These are phyloP conservation scores for Euclidium syriacum DNA, from an alignment of 345 rosid species.

Conservation along the genomic window DNA sequence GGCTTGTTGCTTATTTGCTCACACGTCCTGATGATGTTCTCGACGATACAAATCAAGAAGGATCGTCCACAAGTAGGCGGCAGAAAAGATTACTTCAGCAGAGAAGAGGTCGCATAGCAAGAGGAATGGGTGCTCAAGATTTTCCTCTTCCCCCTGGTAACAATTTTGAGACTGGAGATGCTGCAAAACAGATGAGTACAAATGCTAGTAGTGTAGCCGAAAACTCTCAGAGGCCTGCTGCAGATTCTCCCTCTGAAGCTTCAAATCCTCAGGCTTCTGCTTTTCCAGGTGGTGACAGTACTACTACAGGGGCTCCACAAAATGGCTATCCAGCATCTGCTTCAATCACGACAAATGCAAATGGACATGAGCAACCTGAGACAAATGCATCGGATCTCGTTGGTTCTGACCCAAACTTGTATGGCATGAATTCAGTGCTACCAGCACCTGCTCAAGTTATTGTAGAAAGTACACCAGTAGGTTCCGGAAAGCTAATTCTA, in stretches of 20 bases:
- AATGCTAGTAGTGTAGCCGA: conserved; percentile 45
- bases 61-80: conserved; percentile 70
- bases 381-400: conserved; percentile 39
- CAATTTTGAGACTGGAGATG: conserved; percentile 54
- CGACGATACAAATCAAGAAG: conserved; percentile 67
- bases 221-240: conserved; percentile 40
- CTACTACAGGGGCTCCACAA: conserved; percentile 42
- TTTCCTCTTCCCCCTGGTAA: conserved; percentile 41
- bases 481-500: conserved; percentile 85
- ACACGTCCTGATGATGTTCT: conserved; percentile 68
- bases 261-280: conserved; percentile 38
- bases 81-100: conserved; percentile 83
- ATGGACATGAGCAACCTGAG: conserved; percentile 42
- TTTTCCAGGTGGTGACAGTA: conserved; percentile 37
- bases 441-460: conserved; percentile 99
- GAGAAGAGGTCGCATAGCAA: conserved; percentile 65
- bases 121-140: conserved; percentile 61
- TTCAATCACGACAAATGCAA: conserved; percentile 38
- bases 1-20: conserved; percentile 97
- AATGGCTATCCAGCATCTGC: conserved; percentile 43
- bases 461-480: conserved; percentile 86
- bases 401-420: conserved; percentile 42
- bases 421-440: conserved; percentile 48
- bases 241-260: conserved; percentile 49
- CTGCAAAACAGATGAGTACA: conserved; percentile 39